Evolutionary conservation across 192 early-diverging fungal species (phyloP).

Genomic region (Martensiomyces pterosporus): DNA sequence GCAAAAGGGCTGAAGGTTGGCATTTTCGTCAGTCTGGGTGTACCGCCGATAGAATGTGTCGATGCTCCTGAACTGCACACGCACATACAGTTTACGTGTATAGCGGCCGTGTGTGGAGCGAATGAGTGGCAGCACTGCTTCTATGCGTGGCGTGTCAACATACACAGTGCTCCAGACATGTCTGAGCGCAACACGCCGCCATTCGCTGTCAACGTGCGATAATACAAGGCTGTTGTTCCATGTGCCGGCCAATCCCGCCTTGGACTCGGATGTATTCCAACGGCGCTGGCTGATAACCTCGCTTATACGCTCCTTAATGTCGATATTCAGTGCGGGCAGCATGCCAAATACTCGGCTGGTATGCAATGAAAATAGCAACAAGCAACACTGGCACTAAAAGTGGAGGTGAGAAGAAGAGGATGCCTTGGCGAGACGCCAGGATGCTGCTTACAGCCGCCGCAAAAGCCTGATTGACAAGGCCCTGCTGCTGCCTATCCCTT

Average conservation of each 20-base stretch:
- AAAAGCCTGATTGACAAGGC: no score
- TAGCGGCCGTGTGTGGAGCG: conserved; percentile 13
- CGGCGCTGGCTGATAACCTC: no score
- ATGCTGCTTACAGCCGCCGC: no score
- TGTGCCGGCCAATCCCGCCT: conserved; percentile 6
- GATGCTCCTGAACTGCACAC: conserved; percentile 34
- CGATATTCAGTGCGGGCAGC: conserved; percentile 18
- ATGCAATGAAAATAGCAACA: neutral
- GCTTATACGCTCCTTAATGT: conserved; percentile 46
- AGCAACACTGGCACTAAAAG: no score
- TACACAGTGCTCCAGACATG: conserved; percentile 44
- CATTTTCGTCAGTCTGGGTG: conserved; percentile 23
- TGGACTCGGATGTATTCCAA: no score
- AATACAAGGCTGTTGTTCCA: conserved; percentile 10
- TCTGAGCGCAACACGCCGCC: conserved; percentile 27
- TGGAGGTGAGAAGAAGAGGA: no score
- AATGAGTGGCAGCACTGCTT: conserved; percentile 2
- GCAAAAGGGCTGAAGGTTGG: conserved; percentile 37
- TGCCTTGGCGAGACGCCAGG: no score
- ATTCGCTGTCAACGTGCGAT: conserved; percentile 28
- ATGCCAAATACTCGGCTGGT: conserved; percentile 1
- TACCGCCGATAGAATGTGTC: conserved; percentile 39
- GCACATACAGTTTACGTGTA: conserved; percentile 31
- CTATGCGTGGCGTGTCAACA: conserved; percentile 12
- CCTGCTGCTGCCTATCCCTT: no score